Conservation (phyloP, 192 early-diverging fungal genomes). For the Linnemannia exigua region DNA sequence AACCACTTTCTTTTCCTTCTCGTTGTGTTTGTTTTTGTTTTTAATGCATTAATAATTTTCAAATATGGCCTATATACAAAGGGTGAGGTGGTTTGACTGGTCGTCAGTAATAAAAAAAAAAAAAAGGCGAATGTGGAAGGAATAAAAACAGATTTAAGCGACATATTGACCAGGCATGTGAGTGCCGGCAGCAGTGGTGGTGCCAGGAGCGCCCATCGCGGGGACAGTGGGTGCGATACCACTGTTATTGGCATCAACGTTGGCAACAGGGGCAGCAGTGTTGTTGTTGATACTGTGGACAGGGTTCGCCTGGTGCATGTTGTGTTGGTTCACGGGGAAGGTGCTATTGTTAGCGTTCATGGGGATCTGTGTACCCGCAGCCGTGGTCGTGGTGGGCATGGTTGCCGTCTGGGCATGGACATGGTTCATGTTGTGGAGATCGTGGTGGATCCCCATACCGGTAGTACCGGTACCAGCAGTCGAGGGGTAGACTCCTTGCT, state of each 20-base stretch:
- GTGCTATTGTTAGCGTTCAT: constrained; percentile 24
- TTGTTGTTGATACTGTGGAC: neutral
- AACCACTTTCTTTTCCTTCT: neutral
- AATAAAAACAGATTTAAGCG: neutral
- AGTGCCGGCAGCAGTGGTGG: constrained; percentile 38
- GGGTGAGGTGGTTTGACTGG: too few relatives aligned
- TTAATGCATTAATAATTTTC: neutral
- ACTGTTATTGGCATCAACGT: too few relatives aligned
- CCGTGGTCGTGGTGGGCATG: neutral
- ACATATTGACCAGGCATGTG: constrained; percentile 26
- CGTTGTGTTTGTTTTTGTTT: neutral
- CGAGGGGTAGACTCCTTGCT: neutral
- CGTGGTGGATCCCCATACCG: neutral
- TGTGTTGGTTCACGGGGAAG: neutral
- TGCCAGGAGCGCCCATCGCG: constrained; percentile 33
- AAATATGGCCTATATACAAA: too few relatives aligned
- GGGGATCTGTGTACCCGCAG: neutral
- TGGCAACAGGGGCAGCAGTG: neutral
- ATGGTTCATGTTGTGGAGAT: neutral
- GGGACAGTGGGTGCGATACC: constrained; percentile 22
- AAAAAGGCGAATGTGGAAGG: neutral
- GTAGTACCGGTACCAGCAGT: neutral
- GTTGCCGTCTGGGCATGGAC: neutral
- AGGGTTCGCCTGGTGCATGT: neutral
- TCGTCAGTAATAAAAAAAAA: neutral